phyloP scores from a whole-genome alignment of 495 filamentous ascomycete genomes.

The Aspergillus taichungensis region DNA sequence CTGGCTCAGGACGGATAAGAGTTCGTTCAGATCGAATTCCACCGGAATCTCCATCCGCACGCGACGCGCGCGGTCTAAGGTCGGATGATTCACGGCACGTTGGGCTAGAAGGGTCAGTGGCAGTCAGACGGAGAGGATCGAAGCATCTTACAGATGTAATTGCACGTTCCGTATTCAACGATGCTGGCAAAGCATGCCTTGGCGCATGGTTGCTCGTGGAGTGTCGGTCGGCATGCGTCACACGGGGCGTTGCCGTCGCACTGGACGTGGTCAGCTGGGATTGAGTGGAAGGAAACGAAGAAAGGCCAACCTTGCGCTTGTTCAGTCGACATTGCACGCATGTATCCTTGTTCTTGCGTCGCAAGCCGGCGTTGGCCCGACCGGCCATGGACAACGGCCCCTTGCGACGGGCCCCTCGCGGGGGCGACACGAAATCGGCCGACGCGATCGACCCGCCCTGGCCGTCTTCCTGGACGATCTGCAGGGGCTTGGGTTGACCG shows the following conservation, averaged over 20 bases:
- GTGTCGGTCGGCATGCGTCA: constrained; percentile 39
- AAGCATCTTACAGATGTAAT: constrained; percentile 34
- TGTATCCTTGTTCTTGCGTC: constrained; percentile 42
- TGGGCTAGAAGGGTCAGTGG: constrained; percentile 30
- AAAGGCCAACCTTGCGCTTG: constrained; percentile 35
- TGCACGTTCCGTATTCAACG: constrained; percentile 44
- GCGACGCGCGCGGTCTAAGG: constrained; percentile 24
- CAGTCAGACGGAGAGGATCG: neutral
- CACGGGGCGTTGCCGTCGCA: constrained; percentile 42
- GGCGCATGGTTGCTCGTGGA: constrained; percentile 41
- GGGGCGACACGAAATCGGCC: constrained; percentile 40
- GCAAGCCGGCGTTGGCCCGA: constrained; percentile 36
- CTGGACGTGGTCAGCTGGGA: constrained; percentile 12
- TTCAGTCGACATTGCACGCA: constrained; percentile 42
- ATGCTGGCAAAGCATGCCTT: constrained; percentile 41
- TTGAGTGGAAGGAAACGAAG: neutral
- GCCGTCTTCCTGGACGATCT: constrained; percentile 42
- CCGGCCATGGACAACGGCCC: constrained; percentile 37
- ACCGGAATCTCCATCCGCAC: constrained; percentile 35
- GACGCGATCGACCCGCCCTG: constrained; percentile 39
- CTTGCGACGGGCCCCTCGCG: constrained; percentile 39
- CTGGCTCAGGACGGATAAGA: constrained; percentile 33
- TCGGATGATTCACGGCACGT: constrained; percentile 39
- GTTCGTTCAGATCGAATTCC: constrained; percentile 34
- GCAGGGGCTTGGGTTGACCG: constrained; percentile 26